Percentiles rank a stretch among this genome's conserved stretches.
phyloP scores from a whole-genome alignment of 352 stramenopile genomes.

The Globisporangium megalacanthum region DNA sequence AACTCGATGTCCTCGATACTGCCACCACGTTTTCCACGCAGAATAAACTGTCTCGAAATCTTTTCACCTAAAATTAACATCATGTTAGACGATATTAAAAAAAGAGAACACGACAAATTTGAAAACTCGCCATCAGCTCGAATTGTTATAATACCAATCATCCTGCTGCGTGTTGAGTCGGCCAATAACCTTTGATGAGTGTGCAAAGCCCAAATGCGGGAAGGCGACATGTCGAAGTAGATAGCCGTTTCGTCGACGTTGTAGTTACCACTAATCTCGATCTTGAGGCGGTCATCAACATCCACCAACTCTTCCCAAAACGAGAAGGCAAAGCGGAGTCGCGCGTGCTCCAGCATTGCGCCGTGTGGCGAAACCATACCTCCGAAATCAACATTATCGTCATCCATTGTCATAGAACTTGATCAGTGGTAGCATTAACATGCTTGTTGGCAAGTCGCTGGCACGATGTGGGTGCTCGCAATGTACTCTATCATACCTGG shows the following conservation, averaged over 20 bases:
- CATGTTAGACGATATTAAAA: not conserved
- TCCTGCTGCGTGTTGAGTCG: not conserved
- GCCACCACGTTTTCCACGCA: not conserved
- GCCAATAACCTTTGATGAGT: not conserved
- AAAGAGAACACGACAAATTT: not conserved
- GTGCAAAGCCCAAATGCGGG: constrained; percentile 5
- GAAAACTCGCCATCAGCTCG: not conserved
- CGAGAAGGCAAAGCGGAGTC: not conserved
- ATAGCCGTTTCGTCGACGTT: constrained; percentile 7
- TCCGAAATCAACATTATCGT: not conserved
- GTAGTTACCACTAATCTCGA: not conserved
- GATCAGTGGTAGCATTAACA: too few species aligned
- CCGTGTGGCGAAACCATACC: too few species aligned
- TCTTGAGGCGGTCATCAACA: too few species aligned
- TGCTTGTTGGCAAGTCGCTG: too few species aligned
- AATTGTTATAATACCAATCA: not conserved
- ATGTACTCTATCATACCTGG: too few species aligned
- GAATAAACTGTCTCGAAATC: not conserved
- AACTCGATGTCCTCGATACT: constrained; percentile 2
- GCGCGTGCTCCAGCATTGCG: not conserved
- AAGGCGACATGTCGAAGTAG: constrained; percentile 1
- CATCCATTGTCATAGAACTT: not conserved
- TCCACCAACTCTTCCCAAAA: not conserved
- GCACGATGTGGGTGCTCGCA: too few species aligned
- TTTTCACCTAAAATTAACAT: constrained; percentile 1